phyloP scores from a whole-genome alignment of 805 yeast species.

The Metschnikowia bowlesiae region DNA sequence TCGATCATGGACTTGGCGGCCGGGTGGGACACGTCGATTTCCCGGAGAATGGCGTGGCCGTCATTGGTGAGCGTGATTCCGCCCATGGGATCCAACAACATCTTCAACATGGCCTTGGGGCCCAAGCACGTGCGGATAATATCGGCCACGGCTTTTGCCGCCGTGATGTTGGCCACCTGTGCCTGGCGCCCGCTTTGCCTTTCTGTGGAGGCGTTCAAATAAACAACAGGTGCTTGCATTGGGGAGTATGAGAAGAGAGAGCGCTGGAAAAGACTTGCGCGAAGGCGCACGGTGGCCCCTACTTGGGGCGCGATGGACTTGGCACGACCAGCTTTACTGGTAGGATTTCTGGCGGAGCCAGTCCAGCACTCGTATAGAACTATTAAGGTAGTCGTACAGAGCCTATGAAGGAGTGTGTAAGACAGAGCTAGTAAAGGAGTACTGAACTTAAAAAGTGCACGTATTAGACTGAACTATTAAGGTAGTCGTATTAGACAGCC shows the following conservation, averaged over 20 bases:
- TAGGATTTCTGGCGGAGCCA: too few species aligned
- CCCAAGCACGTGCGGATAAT: conserved; percentile 97
- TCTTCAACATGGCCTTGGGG: conserved; percentile 97
- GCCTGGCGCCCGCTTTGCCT: conserved; percentile 97
- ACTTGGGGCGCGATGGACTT: background rate
- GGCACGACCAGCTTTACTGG: background rate
- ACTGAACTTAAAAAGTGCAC: too few species aligned
- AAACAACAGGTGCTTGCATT: conserved; percentile 48
- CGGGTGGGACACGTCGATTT: conserved; percentile 96
- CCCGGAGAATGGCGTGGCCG: conserved; percentile 97
- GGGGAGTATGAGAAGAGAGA: conserved; percentile 4
- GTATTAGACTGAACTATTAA: too few species aligned
- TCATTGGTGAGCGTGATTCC: conserved; percentile 97
- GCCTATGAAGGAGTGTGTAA: too few species aligned
- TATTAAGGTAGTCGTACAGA: background rate
- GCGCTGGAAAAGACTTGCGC: conserved; percentile 1
- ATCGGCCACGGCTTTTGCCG: conserved; percentile 99
- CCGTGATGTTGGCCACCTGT: conserved; percentile 93
- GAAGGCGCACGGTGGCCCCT: background rate
- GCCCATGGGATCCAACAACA: conserved; percentile 95
- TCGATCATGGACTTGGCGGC: conserved; percentile 99
- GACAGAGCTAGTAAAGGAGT: too few species aligned
- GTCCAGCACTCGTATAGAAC: too few species aligned
- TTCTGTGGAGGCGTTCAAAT: conserved; percentile 73
- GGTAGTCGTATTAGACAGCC: too few species aligned